Percentiles rank a stretch among this genome's conserved stretches.
Conservation (phyloP, 2,329 filamentous ascomycete genomes). For the Sporothrix phasma region DNA sequence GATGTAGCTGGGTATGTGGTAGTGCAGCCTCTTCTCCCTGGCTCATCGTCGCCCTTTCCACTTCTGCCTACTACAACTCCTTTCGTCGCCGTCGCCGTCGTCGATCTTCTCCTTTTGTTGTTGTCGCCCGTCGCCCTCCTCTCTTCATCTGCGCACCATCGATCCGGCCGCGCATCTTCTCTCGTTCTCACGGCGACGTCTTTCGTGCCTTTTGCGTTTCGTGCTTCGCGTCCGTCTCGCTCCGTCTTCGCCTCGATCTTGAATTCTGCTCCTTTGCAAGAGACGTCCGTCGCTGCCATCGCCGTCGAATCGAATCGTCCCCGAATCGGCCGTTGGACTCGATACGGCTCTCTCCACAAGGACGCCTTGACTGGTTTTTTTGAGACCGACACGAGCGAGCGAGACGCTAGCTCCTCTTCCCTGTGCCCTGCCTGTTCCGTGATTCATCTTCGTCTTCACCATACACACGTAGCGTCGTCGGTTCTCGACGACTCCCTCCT, state of each 20-base stretch:
- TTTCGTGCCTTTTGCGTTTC: neutral
- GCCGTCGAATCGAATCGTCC: too few species aligned
- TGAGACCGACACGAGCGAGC: neutral
- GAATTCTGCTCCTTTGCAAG: neutral
- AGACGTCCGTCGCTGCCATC: neutral
- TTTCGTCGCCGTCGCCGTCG: neutral
- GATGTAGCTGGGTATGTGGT: too few species aligned
- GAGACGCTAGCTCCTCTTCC: neutral
- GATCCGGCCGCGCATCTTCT: neutral
- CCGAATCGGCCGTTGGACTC: neutral
- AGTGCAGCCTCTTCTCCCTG: neutral
- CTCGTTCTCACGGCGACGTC: neutral
- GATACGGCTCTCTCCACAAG: conserved; percentile 21
- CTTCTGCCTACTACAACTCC: neutral
- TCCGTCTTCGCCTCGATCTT: neutral
- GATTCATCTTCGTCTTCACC: neutral
- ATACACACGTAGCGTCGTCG: conserved; percentile 14
- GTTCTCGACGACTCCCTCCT: conserved; percentile 24
- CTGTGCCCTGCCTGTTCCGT: neutral
- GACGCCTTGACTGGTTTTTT: conserved; percentile 57
- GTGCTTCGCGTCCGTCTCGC: neutral
- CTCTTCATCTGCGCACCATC: neutral
- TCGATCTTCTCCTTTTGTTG: neutral
- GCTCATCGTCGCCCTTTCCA: neutral
- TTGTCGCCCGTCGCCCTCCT: neutral